These are phyloP conservation scores for Toxicodendron radicans DNA, from an alignment of 345 rosid genomes.

Conservation along the genomic window DNA sequence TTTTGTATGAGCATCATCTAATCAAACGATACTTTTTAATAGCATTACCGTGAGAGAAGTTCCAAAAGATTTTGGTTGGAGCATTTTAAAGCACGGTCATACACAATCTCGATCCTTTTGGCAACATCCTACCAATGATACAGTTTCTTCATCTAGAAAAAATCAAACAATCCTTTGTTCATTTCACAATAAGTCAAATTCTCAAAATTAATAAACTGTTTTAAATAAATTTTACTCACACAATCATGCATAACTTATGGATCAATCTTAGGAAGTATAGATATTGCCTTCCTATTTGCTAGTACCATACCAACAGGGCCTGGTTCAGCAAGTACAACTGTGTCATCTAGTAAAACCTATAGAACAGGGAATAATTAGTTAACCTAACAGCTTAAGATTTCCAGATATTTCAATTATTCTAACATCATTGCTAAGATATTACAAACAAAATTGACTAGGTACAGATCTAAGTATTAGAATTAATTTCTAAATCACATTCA, in stretches of 20 bases:
- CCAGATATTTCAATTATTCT: slow-evolving; percentile 1
- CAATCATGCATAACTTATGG: slow-evolving; percentile 86
- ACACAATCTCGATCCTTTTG: slow-evolving; percentile 87
- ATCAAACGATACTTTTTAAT: not conserved
- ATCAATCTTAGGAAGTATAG: slow-evolving; percentile 73
- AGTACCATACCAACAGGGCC: slow-evolving; percentile 92
- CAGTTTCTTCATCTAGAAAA: slow-evolving; percentile 67
- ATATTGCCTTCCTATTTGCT: slow-evolving; percentile 75
- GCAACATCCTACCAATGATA: slow-evolving; percentile 98
- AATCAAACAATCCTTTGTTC: slow-evolving; percentile 4
- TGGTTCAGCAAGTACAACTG: slow-evolving; percentile 93
- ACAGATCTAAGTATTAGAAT: too few species aligned
- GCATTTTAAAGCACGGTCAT: slow-evolving; percentile 70
- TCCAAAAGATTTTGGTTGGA: slow-evolving; percentile 60
- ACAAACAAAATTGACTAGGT: not conserved
- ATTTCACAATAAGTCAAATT: slow-evolving; percentile 4
- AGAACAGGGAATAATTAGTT: not conserved
- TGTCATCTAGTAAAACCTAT: slow-evolving; percentile 95
- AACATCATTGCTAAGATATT: not conserved
- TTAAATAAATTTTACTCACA: slow-evolving; percentile 39
- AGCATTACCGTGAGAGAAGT: slow-evolving; percentile 61
- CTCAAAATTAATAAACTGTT: not conserved
- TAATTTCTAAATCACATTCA: too few species aligned
- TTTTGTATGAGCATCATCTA: not conserved
- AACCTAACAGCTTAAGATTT: slow-evolving; percentile 1